A percentile compares a stretch with the other conserved stretches of the same genome.
Evolutionary conservation across 352 stramenopile genomes (phyloP).

Genomic region (Thalassiosira exigua): DNA sequence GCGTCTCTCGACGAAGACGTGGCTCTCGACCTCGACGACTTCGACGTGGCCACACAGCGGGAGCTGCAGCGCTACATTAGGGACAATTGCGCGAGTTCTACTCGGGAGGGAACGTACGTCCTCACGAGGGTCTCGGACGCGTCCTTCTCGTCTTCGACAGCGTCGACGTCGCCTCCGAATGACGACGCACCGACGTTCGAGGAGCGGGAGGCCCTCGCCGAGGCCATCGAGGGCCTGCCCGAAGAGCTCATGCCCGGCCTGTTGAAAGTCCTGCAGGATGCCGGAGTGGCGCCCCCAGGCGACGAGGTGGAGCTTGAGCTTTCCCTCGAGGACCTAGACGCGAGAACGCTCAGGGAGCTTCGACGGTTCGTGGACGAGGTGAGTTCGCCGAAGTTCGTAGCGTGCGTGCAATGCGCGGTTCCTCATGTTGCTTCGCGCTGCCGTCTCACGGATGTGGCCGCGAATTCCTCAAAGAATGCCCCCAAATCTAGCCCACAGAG

Average conservation of each 20-base stretch:
- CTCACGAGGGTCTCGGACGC: background rate
- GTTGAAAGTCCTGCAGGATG: background rate
- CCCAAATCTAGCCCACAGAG: too few species aligned
- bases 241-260: background rate
- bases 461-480: too few species aligned
- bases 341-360: background rate
- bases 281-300: background rate
- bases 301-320: conserved; percentile 10
- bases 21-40: too few species aligned
- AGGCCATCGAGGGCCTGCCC: conserved; percentile 6
- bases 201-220: background rate
- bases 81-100: background rate
- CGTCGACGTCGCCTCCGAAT: too few species aligned
- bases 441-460: too few species aligned
- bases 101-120: background rate
- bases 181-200: conserved; percentile 1
- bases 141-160: background rate
- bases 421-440: too few species aligned
- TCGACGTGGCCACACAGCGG: too few species aligned
- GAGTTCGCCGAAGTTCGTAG: too few species aligned
- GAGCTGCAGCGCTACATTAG: background rate
- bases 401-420: too few species aligned
- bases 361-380: conserved; percentile 3
- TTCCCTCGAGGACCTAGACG: background rate
- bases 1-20: background rate